Evolutionary conservation across 2,329 filamentous ascomycete genomes (phyloP).

Genomic region (Aspergillus tanneri): DNA sequence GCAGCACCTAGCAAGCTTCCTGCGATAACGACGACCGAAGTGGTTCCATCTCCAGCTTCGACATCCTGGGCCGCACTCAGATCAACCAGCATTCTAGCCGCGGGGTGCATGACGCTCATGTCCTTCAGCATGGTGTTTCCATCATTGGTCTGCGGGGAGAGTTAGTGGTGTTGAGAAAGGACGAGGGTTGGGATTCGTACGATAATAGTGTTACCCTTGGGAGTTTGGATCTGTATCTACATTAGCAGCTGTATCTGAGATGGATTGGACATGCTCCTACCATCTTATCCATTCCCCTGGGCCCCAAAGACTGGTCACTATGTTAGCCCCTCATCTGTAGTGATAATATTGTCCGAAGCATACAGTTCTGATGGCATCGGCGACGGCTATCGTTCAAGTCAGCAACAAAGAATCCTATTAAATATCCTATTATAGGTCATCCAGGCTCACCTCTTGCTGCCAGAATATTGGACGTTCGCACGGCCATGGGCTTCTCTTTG

Average conservation of each 20-base stretch:
- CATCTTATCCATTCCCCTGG: slow-evolving; percentile 99
- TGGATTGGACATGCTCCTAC: slow-evolving; percentile 34
- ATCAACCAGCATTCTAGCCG: slow-evolving; percentile 98
- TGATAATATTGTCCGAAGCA: slow-evolving; percentile 22
- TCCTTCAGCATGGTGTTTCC: slow-evolving; percentile 98
- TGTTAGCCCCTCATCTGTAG: slow-evolving; percentile 44
- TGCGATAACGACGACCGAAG: slow-evolving; percentile 95
- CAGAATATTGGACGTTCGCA: slow-evolving; percentile 93
- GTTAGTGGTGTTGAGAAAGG: slow-evolving; percentile 28
- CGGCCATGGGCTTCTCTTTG: slow-evolving; percentile 98
- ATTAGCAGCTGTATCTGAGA: slow-evolving; percentile 22
- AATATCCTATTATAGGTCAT: slow-evolving; percentile 31
- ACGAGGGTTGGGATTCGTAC: slow-evolving; percentile 37
- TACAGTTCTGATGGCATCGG: slow-evolving; percentile 92
- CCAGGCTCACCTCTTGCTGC: slow-evolving; percentile 73
- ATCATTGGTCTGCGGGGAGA: slow-evolving; percentile 72
- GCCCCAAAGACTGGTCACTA: slow-evolving; percentile 69
- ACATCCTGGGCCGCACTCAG: slow-evolving; percentile 96
- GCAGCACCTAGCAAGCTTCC: slow-evolving; percentile 92
- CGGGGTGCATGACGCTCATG: slow-evolving; percentile 99
- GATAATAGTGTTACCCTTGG: slow-evolving; percentile 96
- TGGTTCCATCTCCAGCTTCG: slow-evolving; percentile 96
- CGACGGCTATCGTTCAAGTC: slow-evolving; percentile 66
- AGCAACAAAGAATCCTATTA: slow-evolving; percentile 22
- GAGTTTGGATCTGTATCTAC: slow-evolving; percentile 71